These are phyloP conservation scores for Ziziphus jujuba DNA, from an alignment of 306 rosid species.

Conservation along the genomic window DNA sequence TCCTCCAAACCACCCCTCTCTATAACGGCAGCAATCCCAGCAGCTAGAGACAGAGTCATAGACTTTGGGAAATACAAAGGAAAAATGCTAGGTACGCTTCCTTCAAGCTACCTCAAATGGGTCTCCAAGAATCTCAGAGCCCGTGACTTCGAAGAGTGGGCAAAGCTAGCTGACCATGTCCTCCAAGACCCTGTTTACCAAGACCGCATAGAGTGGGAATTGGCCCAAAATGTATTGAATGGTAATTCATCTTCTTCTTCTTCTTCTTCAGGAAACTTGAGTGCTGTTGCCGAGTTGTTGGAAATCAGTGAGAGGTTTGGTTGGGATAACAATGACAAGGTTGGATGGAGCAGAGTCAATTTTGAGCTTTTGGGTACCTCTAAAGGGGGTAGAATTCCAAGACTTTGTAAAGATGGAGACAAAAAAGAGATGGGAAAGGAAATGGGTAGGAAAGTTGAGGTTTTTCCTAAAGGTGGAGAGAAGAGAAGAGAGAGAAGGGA, in stretches of 20 bases:
- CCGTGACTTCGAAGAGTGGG: slow-evolving; percentile 51
- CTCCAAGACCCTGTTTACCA: slow-evolving; percentile 56
- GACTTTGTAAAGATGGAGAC: slow-evolving; percentile 31
- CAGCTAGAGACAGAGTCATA: slow-evolving; percentile 48
- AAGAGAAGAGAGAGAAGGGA: neutral
- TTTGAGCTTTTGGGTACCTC: slow-evolving; percentile 72
- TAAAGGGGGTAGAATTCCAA: slow-evolving; percentile 56
- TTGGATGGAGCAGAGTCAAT: slow-evolving; percentile 50
- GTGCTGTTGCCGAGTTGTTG: slow-evolving; percentile 32
- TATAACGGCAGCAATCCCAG: slow-evolving; percentile 12
- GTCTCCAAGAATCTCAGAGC: slow-evolving; percentile 53
- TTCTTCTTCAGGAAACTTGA: neutral
- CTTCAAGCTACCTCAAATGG: slow-evolving; percentile 67
- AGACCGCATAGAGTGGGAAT: slow-evolving; percentile 68
- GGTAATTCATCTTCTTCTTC: neutral
- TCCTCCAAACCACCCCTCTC: neutral
- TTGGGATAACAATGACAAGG: slow-evolving; percentile 59
- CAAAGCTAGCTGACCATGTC: slow-evolving; percentile 61
- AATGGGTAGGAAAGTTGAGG: neutral
- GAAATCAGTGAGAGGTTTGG: slow-evolving; percentile 59
- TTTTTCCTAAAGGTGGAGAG: neutral
- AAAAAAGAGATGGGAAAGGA: slow-evolving; percentile 25
- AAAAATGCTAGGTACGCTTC: slow-evolving; percentile 63
- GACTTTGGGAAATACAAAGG: slow-evolving; percentile 70
- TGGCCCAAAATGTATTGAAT: slow-evolving; percentile 37